These are phyloP conservation scores for Paxillus ammoniavirescens DNA, from an alignment of 768 basidiomycete genomes.

Conservation along the genomic window DNA sequence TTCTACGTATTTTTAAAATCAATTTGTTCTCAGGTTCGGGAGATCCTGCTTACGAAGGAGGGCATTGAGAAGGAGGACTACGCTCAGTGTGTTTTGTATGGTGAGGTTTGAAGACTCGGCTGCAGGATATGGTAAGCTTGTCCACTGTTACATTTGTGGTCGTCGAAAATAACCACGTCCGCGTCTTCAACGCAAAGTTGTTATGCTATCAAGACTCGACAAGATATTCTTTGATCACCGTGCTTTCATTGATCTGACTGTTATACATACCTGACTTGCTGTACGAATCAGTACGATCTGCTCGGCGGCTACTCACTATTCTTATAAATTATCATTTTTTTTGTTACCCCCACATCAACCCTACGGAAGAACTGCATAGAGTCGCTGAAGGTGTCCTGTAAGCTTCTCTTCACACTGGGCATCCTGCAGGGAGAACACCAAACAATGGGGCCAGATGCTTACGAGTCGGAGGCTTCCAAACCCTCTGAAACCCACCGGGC, in stretches of 20 bases:
- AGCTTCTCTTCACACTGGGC: no score
- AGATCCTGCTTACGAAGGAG: slow-evolving; percentile 72
- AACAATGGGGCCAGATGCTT: no score
- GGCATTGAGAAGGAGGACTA: slow-evolving; percentile 54
- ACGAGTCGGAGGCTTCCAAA: no score
- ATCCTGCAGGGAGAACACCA: no score
- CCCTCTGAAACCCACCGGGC: no score
- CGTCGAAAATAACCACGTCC: background rate
- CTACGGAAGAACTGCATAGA: background rate
- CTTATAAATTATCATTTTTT: background rate
- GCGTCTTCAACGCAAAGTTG: background rate
- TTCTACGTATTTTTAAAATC: background rate
- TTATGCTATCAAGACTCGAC: no score
- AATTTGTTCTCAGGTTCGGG: slow-evolving; percentile 54
- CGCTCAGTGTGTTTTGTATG: slow-evolving; percentile 61
- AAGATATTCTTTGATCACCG: background rate
- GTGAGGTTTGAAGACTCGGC: slow-evolving; percentile 25
- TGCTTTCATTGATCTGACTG: background rate
- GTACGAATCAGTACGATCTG: background rate
- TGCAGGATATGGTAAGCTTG: slow-evolving; percentile 3
- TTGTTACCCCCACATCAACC: background rate
- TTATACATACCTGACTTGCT: background rate
- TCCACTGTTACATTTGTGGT: background rate
- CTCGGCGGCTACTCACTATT: background rate
- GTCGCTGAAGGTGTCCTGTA: background rate